phyloP scores from a whole-genome alignment of 176 grass and related monocot species.

The Saccharum officinarum region DNA sequence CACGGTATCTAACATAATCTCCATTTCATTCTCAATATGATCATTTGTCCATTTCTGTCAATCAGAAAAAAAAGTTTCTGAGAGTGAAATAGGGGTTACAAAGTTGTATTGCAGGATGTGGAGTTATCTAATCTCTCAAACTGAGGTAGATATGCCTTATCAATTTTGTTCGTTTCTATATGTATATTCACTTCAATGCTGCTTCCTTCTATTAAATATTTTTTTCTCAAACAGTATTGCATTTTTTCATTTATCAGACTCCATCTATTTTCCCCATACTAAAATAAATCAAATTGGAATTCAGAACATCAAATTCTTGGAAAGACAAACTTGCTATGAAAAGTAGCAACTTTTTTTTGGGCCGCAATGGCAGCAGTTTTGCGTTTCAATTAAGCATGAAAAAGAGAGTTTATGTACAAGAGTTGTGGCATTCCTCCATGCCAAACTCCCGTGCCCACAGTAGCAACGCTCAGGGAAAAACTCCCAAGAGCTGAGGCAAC shows the following conservation, averaged over 20 bases:
- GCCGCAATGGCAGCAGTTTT: too few species aligned
- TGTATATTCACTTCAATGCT: not conserved
- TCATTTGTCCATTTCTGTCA: conserved; percentile 59
- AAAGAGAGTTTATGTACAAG: too few species aligned
- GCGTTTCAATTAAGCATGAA: too few species aligned
- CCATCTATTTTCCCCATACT: not conserved
- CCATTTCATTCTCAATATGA: conserved; percentile 57
- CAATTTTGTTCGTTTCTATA: not conserved
- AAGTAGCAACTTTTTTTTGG: not conserved
- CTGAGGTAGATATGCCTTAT: not conserved
- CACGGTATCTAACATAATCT: conserved; percentile 46
- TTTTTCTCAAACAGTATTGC: not conserved
- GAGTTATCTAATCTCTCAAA: not conserved
- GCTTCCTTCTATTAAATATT: not conserved
- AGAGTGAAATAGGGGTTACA: not conserved
- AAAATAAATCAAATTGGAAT: not conserved
- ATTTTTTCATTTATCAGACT: not conserved
- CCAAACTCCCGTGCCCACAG: too few species aligned
- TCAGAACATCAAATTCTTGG: not conserved
- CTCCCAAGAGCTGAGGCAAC: too few species aligned
- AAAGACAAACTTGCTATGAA: not conserved
- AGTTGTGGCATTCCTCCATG: too few species aligned
- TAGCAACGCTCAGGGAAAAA: too few species aligned
- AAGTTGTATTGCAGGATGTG: not conserved
- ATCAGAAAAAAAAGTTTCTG: not conserved